Evolutionary conservation across 257 asterid species (phyloP).

Genomic region (Thymus quinquecostatus): DNA sequence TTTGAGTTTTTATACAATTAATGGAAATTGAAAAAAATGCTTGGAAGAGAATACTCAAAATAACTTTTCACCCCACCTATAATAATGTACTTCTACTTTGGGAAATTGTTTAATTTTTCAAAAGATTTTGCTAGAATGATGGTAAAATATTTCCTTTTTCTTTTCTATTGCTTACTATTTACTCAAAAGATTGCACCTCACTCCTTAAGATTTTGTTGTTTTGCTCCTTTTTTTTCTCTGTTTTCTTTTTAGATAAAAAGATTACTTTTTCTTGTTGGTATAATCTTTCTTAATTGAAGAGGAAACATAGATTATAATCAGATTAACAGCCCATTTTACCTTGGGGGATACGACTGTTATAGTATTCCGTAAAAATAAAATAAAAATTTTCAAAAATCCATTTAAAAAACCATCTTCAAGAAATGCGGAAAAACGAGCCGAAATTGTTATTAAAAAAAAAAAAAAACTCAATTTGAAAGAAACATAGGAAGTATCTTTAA

Average conservation of each 20-base stretch:
- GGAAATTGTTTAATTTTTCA: conserved; percentile 21
- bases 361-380: too few relatives aligned
- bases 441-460: too few relatives aligned
- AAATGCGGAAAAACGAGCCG: too few relatives aligned
- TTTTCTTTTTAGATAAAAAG: not conserved
- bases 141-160: not conserved
- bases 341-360: too few relatives aligned
- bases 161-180: conserved; percentile 42
- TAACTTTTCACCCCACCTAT: conserved; percentile 30
- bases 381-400: too few relatives aligned
- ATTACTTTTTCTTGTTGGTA: not conserved
- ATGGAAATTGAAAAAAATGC: conserved; percentile 34
- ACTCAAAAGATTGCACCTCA: conserved; percentile 45
- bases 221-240: not conserved
- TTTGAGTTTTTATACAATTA: conserved; percentile 18
- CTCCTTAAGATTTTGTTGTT: conserved; percentile 18
- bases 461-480: too few relatives aligned
- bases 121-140: conserved; percentile 31
- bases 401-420: too few relatives aligned
- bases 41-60: conserved; percentile 31
- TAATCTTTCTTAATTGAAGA: too few relatives aligned
- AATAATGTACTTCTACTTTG: conserved; percentile 36
- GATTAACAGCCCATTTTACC: too few relatives aligned
- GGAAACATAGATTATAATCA: not conserved
- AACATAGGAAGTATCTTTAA: too few relatives aligned